phyloP scores from a whole-genome alignment of 2,329 filamentous ascomycete genomes.

The Bipolaris bicolor region DNA sequence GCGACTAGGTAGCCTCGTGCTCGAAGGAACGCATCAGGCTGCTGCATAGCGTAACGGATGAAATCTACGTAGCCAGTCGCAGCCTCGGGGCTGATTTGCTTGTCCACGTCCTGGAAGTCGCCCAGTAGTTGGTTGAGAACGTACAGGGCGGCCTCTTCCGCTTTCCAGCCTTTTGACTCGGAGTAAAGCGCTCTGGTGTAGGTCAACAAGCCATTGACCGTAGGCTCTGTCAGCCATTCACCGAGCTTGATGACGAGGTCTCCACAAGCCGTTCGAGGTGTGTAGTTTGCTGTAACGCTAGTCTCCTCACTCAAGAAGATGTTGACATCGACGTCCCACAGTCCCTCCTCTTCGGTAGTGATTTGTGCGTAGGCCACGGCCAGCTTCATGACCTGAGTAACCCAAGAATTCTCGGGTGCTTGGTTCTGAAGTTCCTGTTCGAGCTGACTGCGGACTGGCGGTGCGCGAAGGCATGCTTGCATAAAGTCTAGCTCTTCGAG shows the following conservation, averaged over 20 bases:
- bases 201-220: constrained; percentile 77
- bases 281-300: constrained; percentile 94
- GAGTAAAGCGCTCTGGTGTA: constrained; percentile 78
- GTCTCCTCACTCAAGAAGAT: constrained; percentile 95
- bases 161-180: constrained; percentile 62
- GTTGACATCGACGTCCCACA: constrained; percentile 97
- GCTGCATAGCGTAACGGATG: constrained; percentile 76
- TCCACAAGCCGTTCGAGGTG: constrained; percentile 87
- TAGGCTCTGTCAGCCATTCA: constrained; percentile 80
- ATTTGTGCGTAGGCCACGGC: constrained; percentile 87
- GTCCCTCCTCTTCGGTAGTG: constrained; percentile 86
- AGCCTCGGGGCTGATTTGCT: constrained; percentile 71
- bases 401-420: constrained; percentile 70
- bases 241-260: constrained; percentile 91
- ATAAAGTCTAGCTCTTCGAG: constrained; percentile 95
- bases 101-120: constrained; percentile 80
- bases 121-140: constrained; percentile 82
- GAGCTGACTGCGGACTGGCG: constrained; percentile 88
- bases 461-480: constrained; percentile 85
- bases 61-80: constrained; percentile 79
- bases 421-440: constrained; percentile 72
- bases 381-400: constrained; percentile 85
- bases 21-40: constrained; percentile 75
- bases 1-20: constrained; percentile 88
- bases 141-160: constrained; percentile 81